phyloP scores from a whole-genome alignment of 768 basidiomycete genomes.

The Suillus cothurnatus region DNA sequence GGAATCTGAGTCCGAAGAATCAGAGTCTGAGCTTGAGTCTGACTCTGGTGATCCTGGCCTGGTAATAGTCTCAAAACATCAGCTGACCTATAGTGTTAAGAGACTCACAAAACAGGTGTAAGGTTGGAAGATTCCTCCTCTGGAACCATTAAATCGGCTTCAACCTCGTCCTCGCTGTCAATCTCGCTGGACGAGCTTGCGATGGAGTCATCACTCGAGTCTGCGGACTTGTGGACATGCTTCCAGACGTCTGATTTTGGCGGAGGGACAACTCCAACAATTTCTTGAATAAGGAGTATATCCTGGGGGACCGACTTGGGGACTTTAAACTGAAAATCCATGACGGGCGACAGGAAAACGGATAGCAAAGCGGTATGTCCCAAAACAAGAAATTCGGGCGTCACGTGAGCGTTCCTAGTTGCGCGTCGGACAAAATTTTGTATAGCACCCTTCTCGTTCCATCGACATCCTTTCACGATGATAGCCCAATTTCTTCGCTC shows the following conservation, averaged over 20 bases:
- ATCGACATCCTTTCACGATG: constrained; percentile 16
- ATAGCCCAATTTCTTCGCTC: constrained; percentile 13
- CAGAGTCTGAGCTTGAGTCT: constrained; percentile 37
- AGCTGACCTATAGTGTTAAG: constrained; percentile 14
- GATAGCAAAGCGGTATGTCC: neutral
- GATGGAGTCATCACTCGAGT: constrained; percentile 47
- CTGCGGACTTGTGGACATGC: constrained; percentile 9
- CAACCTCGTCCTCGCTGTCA: constrained; percentile 75
- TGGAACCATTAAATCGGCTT: constrained; percentile 54
- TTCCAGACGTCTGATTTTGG: neutral
- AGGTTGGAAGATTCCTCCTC: constrained; percentile 39
- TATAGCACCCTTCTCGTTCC: neutral
- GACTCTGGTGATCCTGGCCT: constrained; percentile 39
- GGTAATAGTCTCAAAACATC: constrained; percentile 26
- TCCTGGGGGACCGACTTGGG: constrained; percentile 72
- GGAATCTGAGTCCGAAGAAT: constrained; percentile 23
- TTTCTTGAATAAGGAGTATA: constrained; percentile 68
- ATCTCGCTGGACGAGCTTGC: constrained; percentile 53
- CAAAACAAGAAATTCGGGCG: neutral
- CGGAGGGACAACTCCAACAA: constrained; percentile 46
- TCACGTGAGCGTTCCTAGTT: constrained; percentile 8
- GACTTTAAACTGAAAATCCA: constrained; percentile 51
- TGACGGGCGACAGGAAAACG: neutral
- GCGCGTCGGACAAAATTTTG: constrained; percentile 1
- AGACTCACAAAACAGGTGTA: constrained; percentile 26